These are phyloP conservation scores for Acanthamoeba quina DNA, from an alignment of 208 protist species.

Conservation along the genomic window DNA sequence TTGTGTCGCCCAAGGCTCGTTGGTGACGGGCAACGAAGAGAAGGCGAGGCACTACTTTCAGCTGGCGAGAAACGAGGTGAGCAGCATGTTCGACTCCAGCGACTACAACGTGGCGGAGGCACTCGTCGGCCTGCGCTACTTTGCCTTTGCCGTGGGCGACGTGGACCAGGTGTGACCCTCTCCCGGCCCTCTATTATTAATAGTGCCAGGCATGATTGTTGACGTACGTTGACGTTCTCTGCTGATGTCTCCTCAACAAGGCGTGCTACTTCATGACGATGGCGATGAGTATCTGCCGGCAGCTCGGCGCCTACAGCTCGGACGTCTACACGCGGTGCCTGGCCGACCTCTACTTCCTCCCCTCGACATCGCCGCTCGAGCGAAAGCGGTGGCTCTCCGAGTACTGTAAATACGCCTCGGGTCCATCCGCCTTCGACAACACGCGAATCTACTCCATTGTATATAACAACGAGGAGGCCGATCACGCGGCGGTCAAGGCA, in stretches of 20 bases:
- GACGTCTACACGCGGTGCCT: slow-evolving; percentile 68
- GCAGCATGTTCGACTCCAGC: slow-evolving; percentile 27
- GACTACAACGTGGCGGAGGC: slow-evolving; percentile 51
- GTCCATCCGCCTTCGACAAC: slow-evolving; percentile 25
- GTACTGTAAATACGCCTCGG: slow-evolving; percentile 53
- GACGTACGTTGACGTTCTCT: neutral
- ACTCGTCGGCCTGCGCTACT: slow-evolving; percentile 20
- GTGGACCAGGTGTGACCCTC: neutral
- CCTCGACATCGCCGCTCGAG: slow-evolving; percentile 23
- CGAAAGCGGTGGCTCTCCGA: slow-evolving; percentile 45
- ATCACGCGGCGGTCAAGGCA: neutral
- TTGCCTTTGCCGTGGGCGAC: slow-evolving; percentile 21
- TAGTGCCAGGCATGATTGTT: neutral
- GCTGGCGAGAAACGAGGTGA: neutral
- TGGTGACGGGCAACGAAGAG: slow-evolving; percentile 39
- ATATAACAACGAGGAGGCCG: neutral
- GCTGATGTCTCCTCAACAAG: neutral
- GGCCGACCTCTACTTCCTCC: slow-evolving; percentile 47
- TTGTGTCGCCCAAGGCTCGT: neutral
- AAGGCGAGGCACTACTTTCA: neutral
- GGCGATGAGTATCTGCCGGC: slow-evolving; percentile 59
- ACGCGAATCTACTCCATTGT: slow-evolving; percentile 48
- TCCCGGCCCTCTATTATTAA: neutral
- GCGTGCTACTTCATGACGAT: slow-evolving; percentile 52
- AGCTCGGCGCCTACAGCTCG: slow-evolving; percentile 29